A percentile compares a stretch with the other conserved stretches of the same genome.
phyloP scores from a whole-genome alignment of 2,329 filamentous ascomycete species.

The Fusarium dlaminii region DNA sequence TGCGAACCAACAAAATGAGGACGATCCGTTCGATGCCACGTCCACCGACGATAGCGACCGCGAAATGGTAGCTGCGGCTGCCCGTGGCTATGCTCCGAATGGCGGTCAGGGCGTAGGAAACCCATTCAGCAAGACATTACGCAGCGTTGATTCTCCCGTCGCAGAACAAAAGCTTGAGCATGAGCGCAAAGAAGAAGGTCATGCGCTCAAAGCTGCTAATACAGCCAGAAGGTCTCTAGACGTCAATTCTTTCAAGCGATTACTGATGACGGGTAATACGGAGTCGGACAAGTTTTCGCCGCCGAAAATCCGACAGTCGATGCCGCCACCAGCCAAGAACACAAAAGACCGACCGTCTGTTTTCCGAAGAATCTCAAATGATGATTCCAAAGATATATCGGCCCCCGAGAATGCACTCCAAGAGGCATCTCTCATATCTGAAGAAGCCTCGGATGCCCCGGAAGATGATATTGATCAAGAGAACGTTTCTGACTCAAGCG shows the following conservation, averaged over 20 bases:
- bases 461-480: slow-evolving; percentile 37
- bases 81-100: slow-evolving; percentile 37
- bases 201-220: slow-evolving; percentile 46
- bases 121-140: slow-evolving; percentile 65
- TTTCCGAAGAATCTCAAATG: slow-evolving; percentile 27
- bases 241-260: slow-evolving; percentile 79
- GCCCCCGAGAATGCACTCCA: slow-evolving; percentile 20
- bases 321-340: slow-evolving; percentile 4
- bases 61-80: slow-evolving; percentile 36
- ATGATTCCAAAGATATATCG: slow-evolving; percentile 13
- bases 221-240: slow-evolving; percentile 65
- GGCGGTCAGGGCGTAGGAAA: slow-evolving; percentile 44
- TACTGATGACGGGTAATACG: slow-evolving; percentile 78
- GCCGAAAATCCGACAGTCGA: slow-evolving; percentile 15
- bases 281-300: slow-evolving; percentile 36
- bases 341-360: slow-evolving; percentile 27
- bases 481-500: slow-evolving; percentile 43
- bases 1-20: slow-evolving; percentile 34
- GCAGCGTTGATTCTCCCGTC: slow-evolving; percentile 57
- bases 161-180: slow-evolving; percentile 46
- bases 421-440: slow-evolving; percentile 36
- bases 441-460: slow-evolving; percentile 32
- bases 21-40: slow-evolving; percentile 48
- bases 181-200: slow-evolving; percentile 46
- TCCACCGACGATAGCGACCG: slow-evolving; percentile 44